Base-by-base conservation (phyloP, 768 basidiomycete genomes). In the Suillus weaverae region DNA sequence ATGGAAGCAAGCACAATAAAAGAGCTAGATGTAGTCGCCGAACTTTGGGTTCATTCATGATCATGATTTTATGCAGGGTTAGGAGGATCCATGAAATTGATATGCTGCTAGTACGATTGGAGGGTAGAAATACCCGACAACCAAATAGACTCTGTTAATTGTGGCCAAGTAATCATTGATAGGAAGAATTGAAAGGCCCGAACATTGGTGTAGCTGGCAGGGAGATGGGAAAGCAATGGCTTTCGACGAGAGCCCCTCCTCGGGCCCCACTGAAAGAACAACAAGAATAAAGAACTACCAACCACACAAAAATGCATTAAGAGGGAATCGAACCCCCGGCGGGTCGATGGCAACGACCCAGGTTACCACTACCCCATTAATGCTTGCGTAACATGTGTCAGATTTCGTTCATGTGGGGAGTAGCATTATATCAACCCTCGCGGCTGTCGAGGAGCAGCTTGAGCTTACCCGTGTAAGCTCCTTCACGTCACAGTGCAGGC, bases 321-420 rank as follows among this genome's bases (percentile, higher is more conserved):
- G 85, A 72, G 86, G 85, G 86, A 87, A 88, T 88, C 85, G 86
- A 88, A 88, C 86, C 85, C 86, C 85, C 86, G 86, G 86, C 86
- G 86, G 86, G 85, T 87, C 86, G 72, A 73, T 73, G 72, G 72
- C 72, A 73, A 73, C 72, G 72, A 73, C 72, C 72, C 70, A 73
- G 72, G 72, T 73, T 73, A 73, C 72, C 72, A 73, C 72, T 73
- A 73, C 72, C 72, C 72, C 72, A 73, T 73, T 73, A 73, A 73
- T 72, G 72, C 72, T 63, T 30, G 16, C 18, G 26, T 26, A 26
- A 26, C 2, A 26, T 26, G 26, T 26, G 26, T 1, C 26, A 26
- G 26, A 26, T 26, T 26, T 26, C 26, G 26, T 26, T 26, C 26
- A 26, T 26, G 26, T 26, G 26, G 26, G 26, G 26, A 26, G 26